A percentile compares a stretch with the other conserved stretches of the same genome.
phyloP scores from a whole-genome alignment of 2,329 filamentous ascomycete species.

The Penicillium sp. region DNA sequence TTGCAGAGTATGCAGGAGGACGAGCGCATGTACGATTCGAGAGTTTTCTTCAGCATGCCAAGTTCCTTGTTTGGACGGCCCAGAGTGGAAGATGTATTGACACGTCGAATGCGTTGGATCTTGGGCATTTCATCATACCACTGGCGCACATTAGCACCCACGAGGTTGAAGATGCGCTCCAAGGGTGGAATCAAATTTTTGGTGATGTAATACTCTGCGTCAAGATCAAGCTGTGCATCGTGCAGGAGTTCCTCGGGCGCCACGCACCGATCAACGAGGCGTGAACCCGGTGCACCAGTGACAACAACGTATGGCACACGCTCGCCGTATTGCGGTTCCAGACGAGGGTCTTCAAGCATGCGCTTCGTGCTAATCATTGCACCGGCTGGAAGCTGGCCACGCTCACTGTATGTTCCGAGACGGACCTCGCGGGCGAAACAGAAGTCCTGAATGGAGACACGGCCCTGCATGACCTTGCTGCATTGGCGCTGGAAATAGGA shows the following conservation, averaged over 20 bases:
- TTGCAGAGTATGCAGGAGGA: slow-evolving; percentile 74
- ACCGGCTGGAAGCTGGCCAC: slow-evolving; percentile 73
- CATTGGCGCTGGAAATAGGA: slow-evolving; percentile 85
- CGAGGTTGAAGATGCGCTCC: slow-evolving; percentile 92
- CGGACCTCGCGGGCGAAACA: slow-evolving; percentile 92
- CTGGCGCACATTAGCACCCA: slow-evolving; percentile 79
- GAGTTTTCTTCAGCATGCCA: slow-evolving; percentile 57
- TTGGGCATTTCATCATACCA: slow-evolving; percentile 99
- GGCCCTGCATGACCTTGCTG: slow-evolving; percentile 82
- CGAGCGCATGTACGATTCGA: slow-evolving; percentile 90
- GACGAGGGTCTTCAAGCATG: slow-evolving; percentile 79
- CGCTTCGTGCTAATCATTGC: slow-evolving; percentile 79
- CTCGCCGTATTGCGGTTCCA: slow-evolving; percentile 91
- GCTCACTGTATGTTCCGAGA: slow-evolving; percentile 79
- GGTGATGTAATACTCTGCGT: slow-evolving; percentile 93
- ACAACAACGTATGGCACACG: slow-evolving; percentile 92
- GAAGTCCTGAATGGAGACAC: slow-evolving; percentile 88
- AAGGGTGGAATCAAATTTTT: slow-evolving; percentile 94
- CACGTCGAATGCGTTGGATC: slow-evolving; percentile 65
- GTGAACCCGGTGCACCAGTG: slow-evolving; percentile 76
- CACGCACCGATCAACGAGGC: slow-evolving; percentile 84
- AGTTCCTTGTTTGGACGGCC: slow-evolving; percentile 25
- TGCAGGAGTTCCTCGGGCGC: slow-evolving; percentile 75
- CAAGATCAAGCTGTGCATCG: slow-evolving; percentile 72
- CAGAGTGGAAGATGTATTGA: slow-evolving; percentile 43